These are phyloP conservation scores for Babesia divergens DNA, from an alignment of 169 alveolate species.

Conservation along the genomic window DNA sequence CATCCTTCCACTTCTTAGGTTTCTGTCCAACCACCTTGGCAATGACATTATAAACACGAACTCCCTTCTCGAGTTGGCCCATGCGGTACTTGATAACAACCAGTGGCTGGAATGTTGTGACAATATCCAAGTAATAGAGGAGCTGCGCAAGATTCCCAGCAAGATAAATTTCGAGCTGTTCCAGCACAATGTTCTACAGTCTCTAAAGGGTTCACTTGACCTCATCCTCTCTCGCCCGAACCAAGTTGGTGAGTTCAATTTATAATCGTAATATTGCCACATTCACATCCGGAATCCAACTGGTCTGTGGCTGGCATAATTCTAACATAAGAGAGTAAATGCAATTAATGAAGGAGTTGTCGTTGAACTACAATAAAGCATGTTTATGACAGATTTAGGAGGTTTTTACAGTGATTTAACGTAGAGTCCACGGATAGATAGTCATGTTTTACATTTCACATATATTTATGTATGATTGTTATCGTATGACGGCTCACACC, in stretches of 20 bases:
- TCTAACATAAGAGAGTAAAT: too few relatives aligned
- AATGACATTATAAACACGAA: conserved; percentile 32
- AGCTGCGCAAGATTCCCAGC: conserved; percentile 43
- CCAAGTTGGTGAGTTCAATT: neutral
- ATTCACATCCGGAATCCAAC: too few relatives aligned
- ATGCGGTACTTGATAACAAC: conserved; percentile 54
- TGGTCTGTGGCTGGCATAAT: too few relatives aligned
- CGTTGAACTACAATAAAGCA: too few relatives aligned
- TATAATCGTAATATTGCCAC: too few relatives aligned
- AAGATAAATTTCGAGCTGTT: conserved; percentile 52
- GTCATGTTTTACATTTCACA: too few relatives aligned
- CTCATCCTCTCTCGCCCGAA: conserved; percentile 11
- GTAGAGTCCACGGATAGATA: too few relatives aligned
- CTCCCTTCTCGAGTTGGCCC: conserved; percentile 38
- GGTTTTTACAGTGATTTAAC: too few relatives aligned
- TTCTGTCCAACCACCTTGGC: conserved; percentile 39
- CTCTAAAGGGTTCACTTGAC: conserved; percentile 50
- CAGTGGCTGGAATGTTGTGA: conserved; percentile 50
- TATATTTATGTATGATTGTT: too few relatives aligned
- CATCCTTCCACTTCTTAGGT: conserved; percentile 39
- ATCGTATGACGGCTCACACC: too few relatives aligned
- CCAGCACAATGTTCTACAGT: conserved; percentile 52
- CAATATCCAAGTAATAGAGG: conserved; percentile 28
- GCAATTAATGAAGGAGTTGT: too few relatives aligned
- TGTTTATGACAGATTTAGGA: too few relatives aligned